phyloP scores from a whole-genome alignment of 2,329 filamentous ascomycete genomes.

The Arthrinium puccinioides region DNA sequence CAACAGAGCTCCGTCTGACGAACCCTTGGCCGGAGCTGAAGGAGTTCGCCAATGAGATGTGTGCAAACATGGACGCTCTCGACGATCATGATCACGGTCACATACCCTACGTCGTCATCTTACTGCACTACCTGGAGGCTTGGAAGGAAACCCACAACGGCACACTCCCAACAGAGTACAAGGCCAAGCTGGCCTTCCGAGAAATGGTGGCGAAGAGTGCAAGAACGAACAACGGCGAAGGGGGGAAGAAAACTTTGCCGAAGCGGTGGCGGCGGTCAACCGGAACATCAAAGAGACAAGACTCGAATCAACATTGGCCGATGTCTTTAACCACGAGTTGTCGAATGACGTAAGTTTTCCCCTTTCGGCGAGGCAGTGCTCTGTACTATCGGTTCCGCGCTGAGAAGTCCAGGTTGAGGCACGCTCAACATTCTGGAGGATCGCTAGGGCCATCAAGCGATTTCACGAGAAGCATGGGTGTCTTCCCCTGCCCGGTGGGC shows the following conservation, averaged over 20 bases:
- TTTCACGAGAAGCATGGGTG: constrained; percentile 70
- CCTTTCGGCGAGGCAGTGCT: not conserved
- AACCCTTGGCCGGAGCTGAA: constrained; percentile 79
- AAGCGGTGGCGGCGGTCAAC: constrained; percentile 79
- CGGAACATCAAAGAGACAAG: constrained; percentile 71
- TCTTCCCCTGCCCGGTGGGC: constrained; percentile 75
- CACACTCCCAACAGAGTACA: constrained; percentile 63
- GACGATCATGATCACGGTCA: constrained; percentile 82
- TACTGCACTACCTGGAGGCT: constrained; percentile 72
- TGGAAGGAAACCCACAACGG: constrained; percentile 72
- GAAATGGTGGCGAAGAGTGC: constrained; percentile 59
- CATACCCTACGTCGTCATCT: constrained; percentile 75
- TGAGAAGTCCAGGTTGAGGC: constrained; percentile 40
- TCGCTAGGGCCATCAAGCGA: constrained; percentile 67
- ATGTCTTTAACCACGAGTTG: constrained; percentile 67
- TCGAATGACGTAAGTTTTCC: constrained; percentile 43
- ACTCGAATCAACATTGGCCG: constrained; percentile 61
- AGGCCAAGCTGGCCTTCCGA: constrained; percentile 80
- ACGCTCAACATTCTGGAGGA: constrained; percentile 74
- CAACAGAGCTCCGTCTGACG: constrained; percentile 75
- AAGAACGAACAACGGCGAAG: constrained; percentile 68
- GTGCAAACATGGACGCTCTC: constrained; percentile 60
- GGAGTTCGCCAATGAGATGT: constrained; percentile 59
- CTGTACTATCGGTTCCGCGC: not conserved
- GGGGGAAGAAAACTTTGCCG: constrained; percentile 96